Percentiles rank a stretch among this genome's conserved stretches.
Conservation (phyloP, 495 filamentous ascomycete species). For the Hyaloscypha variabilis region DNA sequence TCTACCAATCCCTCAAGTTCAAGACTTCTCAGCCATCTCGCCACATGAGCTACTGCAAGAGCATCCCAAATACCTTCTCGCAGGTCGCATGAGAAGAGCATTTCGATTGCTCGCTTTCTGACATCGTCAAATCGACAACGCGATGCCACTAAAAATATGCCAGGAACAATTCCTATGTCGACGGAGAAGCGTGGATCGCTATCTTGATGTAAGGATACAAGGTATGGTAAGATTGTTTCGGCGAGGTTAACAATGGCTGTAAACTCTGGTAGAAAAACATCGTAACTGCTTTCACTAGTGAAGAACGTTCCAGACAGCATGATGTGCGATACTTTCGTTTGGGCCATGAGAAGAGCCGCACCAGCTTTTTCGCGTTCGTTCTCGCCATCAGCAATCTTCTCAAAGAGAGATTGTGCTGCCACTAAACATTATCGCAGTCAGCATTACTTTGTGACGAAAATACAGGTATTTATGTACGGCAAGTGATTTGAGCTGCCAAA, state of each 20-base stretch:
- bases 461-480: not conserved
- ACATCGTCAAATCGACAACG: not conserved
- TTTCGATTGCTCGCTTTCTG: not conserved
- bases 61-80: conserved; percentile 3
- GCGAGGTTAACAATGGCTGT: conserved; percentile 6
- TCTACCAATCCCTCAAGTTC: not conserved
- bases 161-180: not conserved
- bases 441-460: not conserved
- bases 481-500: not conserved
- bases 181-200: not conserved
- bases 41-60: not conserved
- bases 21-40: not conserved
- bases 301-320: conserved; percentile 18
- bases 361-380: conserved; percentile 10
- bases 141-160: not conserved
- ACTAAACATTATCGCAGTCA: not conserved
- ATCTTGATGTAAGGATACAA: not conserved
- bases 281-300: conserved; percentile 8
- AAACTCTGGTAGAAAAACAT: conserved; percentile 22
- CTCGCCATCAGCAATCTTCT: not conserved
- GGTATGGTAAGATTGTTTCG: conserved; percentile 9
- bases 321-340: conserved; percentile 9
- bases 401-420: not conserved
- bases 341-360: conserved; percentile 9
- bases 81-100: not conserved